Conservation (phyloP, 441 rosid genomes). For the Populus hybrid region DNA sequence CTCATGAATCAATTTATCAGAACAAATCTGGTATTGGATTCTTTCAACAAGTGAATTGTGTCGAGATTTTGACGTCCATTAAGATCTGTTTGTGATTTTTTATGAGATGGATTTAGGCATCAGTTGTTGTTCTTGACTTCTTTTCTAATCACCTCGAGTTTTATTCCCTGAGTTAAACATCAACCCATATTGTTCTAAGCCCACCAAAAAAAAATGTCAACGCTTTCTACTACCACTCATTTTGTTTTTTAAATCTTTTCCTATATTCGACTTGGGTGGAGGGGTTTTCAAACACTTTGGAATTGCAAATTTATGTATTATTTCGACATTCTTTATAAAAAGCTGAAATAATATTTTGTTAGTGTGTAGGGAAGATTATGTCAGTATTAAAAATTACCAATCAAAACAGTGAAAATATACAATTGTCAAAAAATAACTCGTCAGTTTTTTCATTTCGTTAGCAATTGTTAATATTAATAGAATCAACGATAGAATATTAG, state of each 20-base stretch:
- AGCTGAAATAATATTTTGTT: too few relatives aligned
- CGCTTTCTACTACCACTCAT: too few relatives aligned
- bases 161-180: too few relatives aligned
- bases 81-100: not conserved
- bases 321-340: conserved; percentile 34
- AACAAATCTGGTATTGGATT: not conserved
- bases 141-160: too few relatives aligned
- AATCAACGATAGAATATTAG: too few relatives aligned
- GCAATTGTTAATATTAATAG: too few relatives aligned
- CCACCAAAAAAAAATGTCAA: not conserved
- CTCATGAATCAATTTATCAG: not conserved
- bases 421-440: not conserved
- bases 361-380: too few relatives aligned
- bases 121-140: too few relatives aligned
- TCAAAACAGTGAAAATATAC: too few relatives aligned
- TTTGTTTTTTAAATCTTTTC: conserved; percentile 5
- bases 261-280: not conserved
- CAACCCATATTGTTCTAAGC: not conserved
- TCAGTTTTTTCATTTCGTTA: too few relatives aligned
- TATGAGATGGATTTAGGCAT: too few relatives aligned
- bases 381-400: too few relatives aligned
- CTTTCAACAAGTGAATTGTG: not conserved
- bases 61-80: not conserved
- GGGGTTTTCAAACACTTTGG: not conserved
- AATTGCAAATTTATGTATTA: not conserved